These are phyloP conservation scores for Nasturtium officinale DNA, from an alignment of 345 rosid genomes.

Conservation along the genomic window DNA sequence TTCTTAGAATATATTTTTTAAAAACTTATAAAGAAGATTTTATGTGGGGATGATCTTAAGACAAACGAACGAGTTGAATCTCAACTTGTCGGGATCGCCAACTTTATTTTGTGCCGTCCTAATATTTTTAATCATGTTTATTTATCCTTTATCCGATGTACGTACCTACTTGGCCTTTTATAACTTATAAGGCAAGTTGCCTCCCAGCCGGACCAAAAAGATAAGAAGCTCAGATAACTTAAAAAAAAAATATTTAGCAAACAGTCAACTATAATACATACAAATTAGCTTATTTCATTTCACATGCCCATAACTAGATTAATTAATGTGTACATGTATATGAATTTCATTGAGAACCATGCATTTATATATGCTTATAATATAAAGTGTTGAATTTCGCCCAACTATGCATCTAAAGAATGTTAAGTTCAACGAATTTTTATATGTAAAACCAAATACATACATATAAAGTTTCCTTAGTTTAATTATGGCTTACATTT, in stretches of 20 bases:
- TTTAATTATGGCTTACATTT: not conserved
- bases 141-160: conserved; percentile 22
- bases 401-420: not conserved
- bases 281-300: conserved; percentile 38
- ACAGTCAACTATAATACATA: conserved; percentile 43
- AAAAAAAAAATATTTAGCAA: not conserved
- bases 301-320: conserved; percentile 40
- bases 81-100: conserved; percentile 49
- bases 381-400: conserved; percentile 18
- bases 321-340: not conserved
- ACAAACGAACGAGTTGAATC: conserved; percentile 42
- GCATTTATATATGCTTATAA: conserved; percentile 10
- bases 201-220: conserved; percentile 39
- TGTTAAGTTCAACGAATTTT: conserved; percentile 1
- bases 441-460: not conserved
- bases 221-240: conserved; percentile 35
- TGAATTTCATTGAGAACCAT: conserved; percentile 4
- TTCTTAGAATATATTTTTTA: not conserved
- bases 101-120: conserved; percentile 42
- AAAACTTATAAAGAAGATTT: conserved; percentile 23
- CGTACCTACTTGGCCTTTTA: conserved; percentile 42
- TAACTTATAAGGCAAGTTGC: conserved; percentile 29
- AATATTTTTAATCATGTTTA: conserved; percentile 14
- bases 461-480: not conserved
- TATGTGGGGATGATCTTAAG: conserved; percentile 41